A percentile compares a stretch with the other conserved stretches of the same genome.
Conservation (phyloP, 169 alveolate species). For the Amoebophrya sp. region DNA sequence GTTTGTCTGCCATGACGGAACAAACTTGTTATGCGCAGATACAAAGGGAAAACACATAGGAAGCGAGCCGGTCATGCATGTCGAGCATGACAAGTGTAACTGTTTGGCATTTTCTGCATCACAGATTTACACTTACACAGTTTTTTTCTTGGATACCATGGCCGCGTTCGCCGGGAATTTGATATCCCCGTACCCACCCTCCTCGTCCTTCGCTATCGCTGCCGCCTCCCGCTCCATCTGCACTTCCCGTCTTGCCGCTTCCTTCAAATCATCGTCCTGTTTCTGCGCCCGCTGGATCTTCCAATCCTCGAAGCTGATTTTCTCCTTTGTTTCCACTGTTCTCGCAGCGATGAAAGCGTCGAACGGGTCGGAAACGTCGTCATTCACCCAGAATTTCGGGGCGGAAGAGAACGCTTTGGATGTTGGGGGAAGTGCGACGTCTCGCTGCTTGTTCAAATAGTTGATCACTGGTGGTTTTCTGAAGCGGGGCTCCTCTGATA, state of each 20-base stretch:
- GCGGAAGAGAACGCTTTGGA: no score
- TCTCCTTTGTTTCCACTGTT: neutral
- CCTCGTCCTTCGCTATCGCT: neutral
- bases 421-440: neutral
- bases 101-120: no score
- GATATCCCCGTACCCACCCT: neutral
- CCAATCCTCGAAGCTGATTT: neutral
- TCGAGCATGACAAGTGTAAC: no score
- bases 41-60: no score
- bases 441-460: neutral
- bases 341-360: neutral
- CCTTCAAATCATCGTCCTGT: neutral
- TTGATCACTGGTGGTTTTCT: neutral
- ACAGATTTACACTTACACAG: no score
- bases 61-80: no score
- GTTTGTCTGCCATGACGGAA: no score
- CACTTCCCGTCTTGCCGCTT: neutral
- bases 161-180: neutral
- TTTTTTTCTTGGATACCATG: neutral
- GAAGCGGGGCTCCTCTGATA: neutral
- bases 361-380: no score
- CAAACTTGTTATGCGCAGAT: no score
- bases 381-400: no score
- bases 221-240: neutral
- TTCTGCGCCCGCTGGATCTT: neutral